These are phyloP conservation scores for Vanilla planifolia DNA, from an alignment of 106 monocot species.

Conservation along the genomic window DNA sequence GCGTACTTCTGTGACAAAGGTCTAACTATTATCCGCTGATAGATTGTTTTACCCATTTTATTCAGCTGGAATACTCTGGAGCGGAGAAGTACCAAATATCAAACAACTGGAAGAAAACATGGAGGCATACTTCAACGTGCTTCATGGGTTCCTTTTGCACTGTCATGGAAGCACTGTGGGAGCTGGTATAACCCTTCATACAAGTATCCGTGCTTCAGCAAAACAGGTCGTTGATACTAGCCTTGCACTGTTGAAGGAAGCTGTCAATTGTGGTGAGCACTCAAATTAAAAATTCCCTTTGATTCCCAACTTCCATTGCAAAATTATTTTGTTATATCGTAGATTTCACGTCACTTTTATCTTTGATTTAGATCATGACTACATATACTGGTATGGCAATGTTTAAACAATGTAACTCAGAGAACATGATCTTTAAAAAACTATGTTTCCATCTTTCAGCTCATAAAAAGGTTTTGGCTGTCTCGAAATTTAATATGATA, in stretches of 20 bases:
- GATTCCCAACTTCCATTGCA: neutral
- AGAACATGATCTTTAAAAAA: neutral
- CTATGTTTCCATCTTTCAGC: neutral
- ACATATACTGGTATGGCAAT: neutral
- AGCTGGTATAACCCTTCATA: slow-evolving; percentile 67
- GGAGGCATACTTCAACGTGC: slow-evolving; percentile 57
- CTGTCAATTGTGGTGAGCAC: slow-evolving; percentile 53
- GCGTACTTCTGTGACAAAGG: too few relatives aligned
- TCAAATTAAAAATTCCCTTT: slow-evolving; percentile 4
- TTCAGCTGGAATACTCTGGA: slow-evolving; percentile 92
- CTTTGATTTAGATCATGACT: neutral
- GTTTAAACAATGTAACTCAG: neutral
- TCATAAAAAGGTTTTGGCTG: neutral
- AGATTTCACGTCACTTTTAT: neutral
- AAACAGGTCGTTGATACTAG: slow-evolving; percentile 68
- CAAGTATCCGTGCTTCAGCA: slow-evolving; percentile 38
- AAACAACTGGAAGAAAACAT: slow-evolving; percentile 66
- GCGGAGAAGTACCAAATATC: slow-evolving; percentile 50
- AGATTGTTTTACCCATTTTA: neutral
- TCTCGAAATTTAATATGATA: too few relatives aligned
- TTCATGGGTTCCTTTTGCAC: slow-evolving; percentile 78
- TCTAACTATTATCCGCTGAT: neutral
- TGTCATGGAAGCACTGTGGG: slow-evolving; percentile 72
- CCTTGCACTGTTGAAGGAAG: slow-evolving; percentile 53
- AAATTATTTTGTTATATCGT: neutral